Evolutionary conservation across 2,329 filamentous ascomycete species (phyloP).

Genomic region (Cordyceps javanica): DNA sequence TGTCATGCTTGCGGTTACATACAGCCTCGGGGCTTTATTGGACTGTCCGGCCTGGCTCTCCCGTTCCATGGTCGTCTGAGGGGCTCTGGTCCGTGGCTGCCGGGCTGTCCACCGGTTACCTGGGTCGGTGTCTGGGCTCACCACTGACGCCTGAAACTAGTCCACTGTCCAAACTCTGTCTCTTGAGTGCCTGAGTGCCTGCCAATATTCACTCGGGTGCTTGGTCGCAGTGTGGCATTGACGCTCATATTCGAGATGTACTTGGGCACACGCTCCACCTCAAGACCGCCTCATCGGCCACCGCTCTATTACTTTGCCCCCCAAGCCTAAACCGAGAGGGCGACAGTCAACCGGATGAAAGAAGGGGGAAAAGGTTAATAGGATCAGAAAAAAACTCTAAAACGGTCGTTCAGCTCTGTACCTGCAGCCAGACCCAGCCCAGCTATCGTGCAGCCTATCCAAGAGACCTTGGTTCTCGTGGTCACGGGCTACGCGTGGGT

Average conservation of each 20-base stretch:
- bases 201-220: not conserved
- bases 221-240: slow-evolving; percentile 1
- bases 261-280: not conserved
- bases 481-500: not conserved
- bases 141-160: slow-evolving; percentile 5
- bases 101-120: not conserved
- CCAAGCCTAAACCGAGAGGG: not conserved
- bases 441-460: not conserved
- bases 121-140: not conserved
- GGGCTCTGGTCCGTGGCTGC: not conserved
- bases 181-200: no score
- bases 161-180: slow-evolving; percentile 5
- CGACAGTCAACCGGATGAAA: not conserved
- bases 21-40: not conserved
- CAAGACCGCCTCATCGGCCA: not conserved
- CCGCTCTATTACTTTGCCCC: not conserved
- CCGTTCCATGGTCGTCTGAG: not conserved
- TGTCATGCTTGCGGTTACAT: not conserved
- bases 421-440: not conserved
- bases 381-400: not conserved
- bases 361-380: not conserved
- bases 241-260: not conserved
- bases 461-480: not conserved
- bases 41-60: not conserved
- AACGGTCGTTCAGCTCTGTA: not conserved